Base-by-base conservation (phyloP, 805 yeast species). In the Yamadazyma paraphyllophila region DNA sequence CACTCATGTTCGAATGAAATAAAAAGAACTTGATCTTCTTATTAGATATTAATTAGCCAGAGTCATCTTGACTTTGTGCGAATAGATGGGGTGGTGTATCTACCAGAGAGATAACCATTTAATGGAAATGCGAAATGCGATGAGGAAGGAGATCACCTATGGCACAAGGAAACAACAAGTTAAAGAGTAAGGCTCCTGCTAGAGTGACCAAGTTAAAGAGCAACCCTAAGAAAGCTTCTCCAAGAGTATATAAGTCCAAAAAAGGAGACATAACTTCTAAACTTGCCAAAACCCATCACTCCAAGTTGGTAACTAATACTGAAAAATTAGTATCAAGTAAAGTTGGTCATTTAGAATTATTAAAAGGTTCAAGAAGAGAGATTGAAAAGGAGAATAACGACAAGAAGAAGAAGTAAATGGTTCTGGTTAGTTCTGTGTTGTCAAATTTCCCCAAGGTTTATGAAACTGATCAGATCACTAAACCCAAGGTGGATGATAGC, bases 301-400 rank as follows among this genome's bases (percentile, higher is more conserved):
- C 80, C 2, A 78, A 73, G 54, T 80, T 71, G 61, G 73, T 67
- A 40, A 60, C 80, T 3, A 73, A 79, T 35, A 92, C 98, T 2
- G 99, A 92, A 67, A 89, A 81, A 67, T 74, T 89, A 46, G 81
- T 92, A 54, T 83, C 97, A 1, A 76, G 95, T 46, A 78, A 92
- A 62, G 97, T 92, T 7, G 99, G 99, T 20, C 98, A 92, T 65
- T 75, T 92, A 57, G 99, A 92, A 68, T 63, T 92, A 33, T 71
- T 92, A 52, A 90, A 88, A 65, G 99, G 99, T 12, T 83, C 94
- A 7, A 82, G 97, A 72, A 81, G 95, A 68, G 81, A 86, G 56
- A 48, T 88, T 13, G 96, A 88, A 61, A 86, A 78, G 61, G 71
- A 64, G 13, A 78, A 72, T 52, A 81, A 78, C 62, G 66, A 59